These are phyloP conservation scores for Ganoderma boninense DNA, from an alignment of 1,284 basidiomycete species.

Conservation along the genomic window DNA sequence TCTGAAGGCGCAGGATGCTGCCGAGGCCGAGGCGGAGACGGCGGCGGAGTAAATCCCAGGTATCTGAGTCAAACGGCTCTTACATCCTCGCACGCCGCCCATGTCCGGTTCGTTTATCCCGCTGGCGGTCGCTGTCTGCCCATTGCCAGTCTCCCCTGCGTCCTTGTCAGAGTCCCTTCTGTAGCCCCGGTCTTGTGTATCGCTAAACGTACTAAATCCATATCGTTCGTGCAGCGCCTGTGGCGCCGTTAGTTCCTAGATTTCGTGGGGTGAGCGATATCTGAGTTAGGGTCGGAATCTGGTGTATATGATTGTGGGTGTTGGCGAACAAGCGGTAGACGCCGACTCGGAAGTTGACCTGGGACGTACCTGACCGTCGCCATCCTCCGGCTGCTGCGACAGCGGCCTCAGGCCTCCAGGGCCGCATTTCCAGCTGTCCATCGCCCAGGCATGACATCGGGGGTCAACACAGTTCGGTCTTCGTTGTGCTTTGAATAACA, in stretches of 20 bases:
- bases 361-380: neutral
- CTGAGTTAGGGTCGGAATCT: constrained; percentile 15
- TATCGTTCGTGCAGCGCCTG: constrained; percentile 13
- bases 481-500: neutral
- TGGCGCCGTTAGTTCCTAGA: constrained; percentile 24
- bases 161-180: neutral
- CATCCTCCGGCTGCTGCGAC: neutral
- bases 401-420: constrained; percentile 8
- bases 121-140: neutral
- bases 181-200: neutral
- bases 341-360: constrained; percentile 2
- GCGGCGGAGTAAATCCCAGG: neutral
- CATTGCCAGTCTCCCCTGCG: neutral
- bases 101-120: too few species aligned
- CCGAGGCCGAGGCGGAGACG: constrained; percentile 2
- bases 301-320: constrained; percentile 9
- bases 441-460: constrained; percentile 5
- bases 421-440: constrained; percentile 7
- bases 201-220: neutral
- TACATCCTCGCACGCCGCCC: neutral
- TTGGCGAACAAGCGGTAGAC: neutral
- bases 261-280: constrained; percentile 8
- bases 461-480: neutral
- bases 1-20: constrained; percentile 33
- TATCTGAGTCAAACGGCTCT: neutral